Evolutionary conservation across 2,329 filamentous ascomycete species (phyloP).

Genomic region (Aspergillus persii): DNA sequence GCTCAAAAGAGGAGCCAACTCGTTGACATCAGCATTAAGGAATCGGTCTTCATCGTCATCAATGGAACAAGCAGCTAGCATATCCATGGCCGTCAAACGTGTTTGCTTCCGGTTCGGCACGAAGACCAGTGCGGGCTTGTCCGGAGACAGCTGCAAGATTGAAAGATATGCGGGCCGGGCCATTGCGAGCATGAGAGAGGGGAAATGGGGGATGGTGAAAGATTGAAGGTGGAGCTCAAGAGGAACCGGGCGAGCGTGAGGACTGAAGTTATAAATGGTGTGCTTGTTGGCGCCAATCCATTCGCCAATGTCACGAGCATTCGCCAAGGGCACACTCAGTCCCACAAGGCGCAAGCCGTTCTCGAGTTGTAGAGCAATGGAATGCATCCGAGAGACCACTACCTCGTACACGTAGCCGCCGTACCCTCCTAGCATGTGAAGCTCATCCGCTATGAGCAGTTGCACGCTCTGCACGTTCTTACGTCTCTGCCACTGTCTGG

Average conservation of each 20-base stretch:
- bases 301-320: slow-evolving; percentile 89
- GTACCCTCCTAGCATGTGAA: slow-evolving; percentile 86
- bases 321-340: slow-evolving; percentile 85
- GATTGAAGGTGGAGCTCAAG: slow-evolving; percentile 93
- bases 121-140: slow-evolving; percentile 88
- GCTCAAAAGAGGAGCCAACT: slow-evolving; percentile 77
- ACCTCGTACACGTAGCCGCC: slow-evolving; percentile 91
- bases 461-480: slow-evolving; percentile 92
- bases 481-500: slow-evolving; percentile 90
- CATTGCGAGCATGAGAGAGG: slow-evolving; percentile 98
- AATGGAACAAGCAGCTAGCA: slow-evolving; percentile 80
- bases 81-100: slow-evolving; percentile 78
- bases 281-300: slow-evolving; percentile 99
- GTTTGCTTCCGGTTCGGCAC: slow-evolving; percentile 93
- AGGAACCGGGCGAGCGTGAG: slow-evolving; percentile 81
- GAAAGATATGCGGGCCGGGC: slow-evolving; percentile 89
- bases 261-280: slow-evolving; percentile 98
- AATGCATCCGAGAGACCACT: slow-evolving; percentile 96
- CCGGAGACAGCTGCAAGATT: slow-evolving; percentile 80
- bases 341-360: slow-evolving; percentile 83
- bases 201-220: slow-evolving; percentile 94
- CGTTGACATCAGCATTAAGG: slow-evolving; percentile 76
- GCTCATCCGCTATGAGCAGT: slow-evolving; percentile 90
- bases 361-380: slow-evolving; percentile 85
- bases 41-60: slow-evolving; percentile 94